Evolutionary conservation across 2,329 filamentous ascomycete species (phyloP).

Genomic region (Fusarium hainanense): DNA sequence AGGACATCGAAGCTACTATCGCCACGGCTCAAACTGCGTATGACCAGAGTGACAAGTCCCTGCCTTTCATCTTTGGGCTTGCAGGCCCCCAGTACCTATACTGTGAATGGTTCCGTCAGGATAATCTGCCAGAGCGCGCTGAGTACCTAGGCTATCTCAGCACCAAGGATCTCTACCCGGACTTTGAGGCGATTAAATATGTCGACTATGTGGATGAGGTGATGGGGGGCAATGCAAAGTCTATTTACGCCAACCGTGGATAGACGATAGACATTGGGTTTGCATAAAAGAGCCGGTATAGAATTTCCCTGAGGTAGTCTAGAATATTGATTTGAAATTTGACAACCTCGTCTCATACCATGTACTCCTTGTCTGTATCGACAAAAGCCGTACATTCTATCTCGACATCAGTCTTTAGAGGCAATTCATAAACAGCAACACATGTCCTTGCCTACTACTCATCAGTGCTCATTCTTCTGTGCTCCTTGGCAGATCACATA

Average conservation of each 20-base stretch:
- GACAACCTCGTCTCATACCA: no score
- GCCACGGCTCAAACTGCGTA: slow-evolving; percentile 5
- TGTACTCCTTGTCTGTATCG: not conserved
- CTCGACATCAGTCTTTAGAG: slow-evolving; percentile 76
- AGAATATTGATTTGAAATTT: not conserved
- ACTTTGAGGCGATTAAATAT: slow-evolving; percentile 18
- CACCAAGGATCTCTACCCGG: slow-evolving; percentile 32
- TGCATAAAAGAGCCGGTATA: not conserved
- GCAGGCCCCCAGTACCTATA: slow-evolving; percentile 24
- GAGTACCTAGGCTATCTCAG: slow-evolving; percentile 28
- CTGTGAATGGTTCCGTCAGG: slow-evolving; percentile 33
- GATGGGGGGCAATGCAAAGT: slow-evolving; percentile 12
- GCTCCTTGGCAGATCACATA: no score
- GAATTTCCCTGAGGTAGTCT: not conserved
- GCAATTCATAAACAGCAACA: not conserved
- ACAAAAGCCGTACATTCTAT: slow-evolving; percentile 71
- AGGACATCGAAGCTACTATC: slow-evolving; percentile 20
- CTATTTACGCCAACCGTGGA: slow-evolving; percentile 14
- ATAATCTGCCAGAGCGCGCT: slow-evolving; percentile 29
- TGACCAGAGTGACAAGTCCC: slow-evolving; percentile 7
- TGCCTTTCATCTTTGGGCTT: not conserved
- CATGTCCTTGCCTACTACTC: not conserved
- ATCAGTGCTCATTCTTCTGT: no score
- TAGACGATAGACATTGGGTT: not conserved
- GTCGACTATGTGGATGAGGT: slow-evolving; percentile 32